Conservation (phyloP, 2,329 filamentous ascomycete species). For the Sporothrix euskadiensis region DNA sequence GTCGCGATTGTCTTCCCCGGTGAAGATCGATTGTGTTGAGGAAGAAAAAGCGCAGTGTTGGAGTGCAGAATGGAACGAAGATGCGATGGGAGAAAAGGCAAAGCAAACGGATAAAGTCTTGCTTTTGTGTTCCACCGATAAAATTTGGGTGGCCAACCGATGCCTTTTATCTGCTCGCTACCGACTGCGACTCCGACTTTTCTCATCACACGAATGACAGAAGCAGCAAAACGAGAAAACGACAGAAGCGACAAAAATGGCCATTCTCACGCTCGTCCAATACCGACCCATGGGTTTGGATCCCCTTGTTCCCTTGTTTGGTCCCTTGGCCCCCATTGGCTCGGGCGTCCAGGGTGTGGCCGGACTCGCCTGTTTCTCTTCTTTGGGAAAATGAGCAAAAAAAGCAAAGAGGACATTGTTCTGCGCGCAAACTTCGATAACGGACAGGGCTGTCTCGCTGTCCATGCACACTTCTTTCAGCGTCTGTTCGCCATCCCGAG, state of each 20-base stretch:
- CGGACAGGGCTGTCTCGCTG: not conserved
- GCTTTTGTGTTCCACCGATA: constrained; percentile 5
- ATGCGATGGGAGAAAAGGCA: not conserved
- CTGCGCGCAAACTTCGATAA: not conserved
- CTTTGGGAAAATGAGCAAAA: constrained; percentile 9
- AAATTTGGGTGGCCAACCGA: not conserved
- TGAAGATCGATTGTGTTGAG: not conserved
- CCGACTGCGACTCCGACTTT: not conserved
- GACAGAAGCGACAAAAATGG: not conserved
- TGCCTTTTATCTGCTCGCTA: not conserved
- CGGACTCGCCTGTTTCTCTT: constrained; percentile 10
- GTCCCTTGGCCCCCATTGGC: not conserved
- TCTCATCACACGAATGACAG: not conserved
- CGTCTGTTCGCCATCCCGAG: not conserved
- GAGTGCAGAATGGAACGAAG: not conserved
- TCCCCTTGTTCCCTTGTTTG: not conserved
- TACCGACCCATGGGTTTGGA: not conserved
- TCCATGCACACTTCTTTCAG: not conserved
- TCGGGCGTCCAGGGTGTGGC: not conserved
- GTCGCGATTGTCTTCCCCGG: not conserved
- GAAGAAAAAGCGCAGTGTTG: not conserved
- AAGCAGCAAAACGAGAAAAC: not conserved
- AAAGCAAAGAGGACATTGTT: not conserved
- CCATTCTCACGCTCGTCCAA: not conserved
- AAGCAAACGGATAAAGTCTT: not conserved